Conservation (phyloP, 306 rosid species). For the Senna siamea region DNA sequence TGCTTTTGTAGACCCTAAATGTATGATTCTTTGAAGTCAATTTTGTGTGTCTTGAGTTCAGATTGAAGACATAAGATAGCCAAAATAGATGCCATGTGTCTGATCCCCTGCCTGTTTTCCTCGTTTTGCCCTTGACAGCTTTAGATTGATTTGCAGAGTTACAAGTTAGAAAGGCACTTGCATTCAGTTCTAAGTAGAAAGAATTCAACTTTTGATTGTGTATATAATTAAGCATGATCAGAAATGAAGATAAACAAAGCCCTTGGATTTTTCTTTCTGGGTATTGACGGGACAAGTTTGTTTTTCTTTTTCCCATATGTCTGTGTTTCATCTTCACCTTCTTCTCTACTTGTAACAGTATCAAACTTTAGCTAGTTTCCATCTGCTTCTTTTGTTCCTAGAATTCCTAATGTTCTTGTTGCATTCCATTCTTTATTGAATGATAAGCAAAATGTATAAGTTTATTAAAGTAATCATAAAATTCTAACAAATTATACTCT, state of each 20-base stretch:
- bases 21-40: not conserved
- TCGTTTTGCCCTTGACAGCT: not conserved
- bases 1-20: not conserved
- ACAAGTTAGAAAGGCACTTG: not conserved
- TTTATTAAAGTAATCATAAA: not conserved
- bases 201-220: not conserved
- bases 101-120: not conserved
- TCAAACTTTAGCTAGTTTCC: not conserved
- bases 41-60: too few relatives aligned
- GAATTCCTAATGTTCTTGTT: too few relatives aligned
- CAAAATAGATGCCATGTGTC: conserved; percentile 1
- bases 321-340: not conserved
- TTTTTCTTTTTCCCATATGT: not conserved
- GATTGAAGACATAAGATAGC: too few relatives aligned
- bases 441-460: not conserved
- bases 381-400: not conserved
- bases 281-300: not conserved
- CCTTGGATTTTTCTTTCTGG: not conserved
- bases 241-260: not conserved
- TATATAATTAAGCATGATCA: not conserved
- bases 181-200: not conserved
- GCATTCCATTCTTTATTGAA: not conserved
- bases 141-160: not conserved
- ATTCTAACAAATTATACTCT: not conserved
- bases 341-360: not conserved